These are phyloP conservation scores for Spizellomyces sp. DNA, from an alignment of 192 early-diverging fungal species.

Conservation along the genomic window DNA sequence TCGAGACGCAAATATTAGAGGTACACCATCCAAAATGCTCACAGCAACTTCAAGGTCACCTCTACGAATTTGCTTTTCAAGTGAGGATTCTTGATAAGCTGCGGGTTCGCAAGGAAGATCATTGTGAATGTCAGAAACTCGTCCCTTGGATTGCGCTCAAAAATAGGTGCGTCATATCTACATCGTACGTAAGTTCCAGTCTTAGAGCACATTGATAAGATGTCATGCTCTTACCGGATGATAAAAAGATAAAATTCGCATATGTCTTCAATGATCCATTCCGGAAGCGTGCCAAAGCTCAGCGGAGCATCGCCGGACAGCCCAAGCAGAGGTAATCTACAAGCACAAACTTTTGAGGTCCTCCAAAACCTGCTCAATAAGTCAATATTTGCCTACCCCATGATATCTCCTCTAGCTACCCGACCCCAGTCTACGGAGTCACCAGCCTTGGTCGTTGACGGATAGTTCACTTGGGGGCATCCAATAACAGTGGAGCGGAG, in stretches of 20 bases:
- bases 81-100: constrained; percentile 91
- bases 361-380: background rate
- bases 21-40: background rate
- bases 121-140: constrained; percentile 68
- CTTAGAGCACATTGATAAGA: background rate
- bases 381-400: constrained; percentile 5
- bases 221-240: constrained; percentile 49
- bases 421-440: constrained; percentile 32
- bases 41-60: constrained; percentile 41
- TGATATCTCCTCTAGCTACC: constrained; percentile 40
- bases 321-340: constrained; percentile 40
- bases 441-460: background rate
- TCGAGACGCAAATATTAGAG: constrained; percentile 3
- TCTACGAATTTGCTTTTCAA: constrained; percentile 93
- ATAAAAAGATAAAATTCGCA: constrained; percentile 78
- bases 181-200: background rate
- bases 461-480: constrained; percentile 18
- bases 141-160: constrained; percentile 51
- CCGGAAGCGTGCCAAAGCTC: constrained; percentile 78
- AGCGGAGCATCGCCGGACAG: constrained; percentile 58
- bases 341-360: background rate
- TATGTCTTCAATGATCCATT: constrained; percentile 91
- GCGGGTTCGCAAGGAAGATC: constrained; percentile 75
- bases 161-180: constrained; percentile 44
- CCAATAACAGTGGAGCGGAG: constrained; percentile 63